Evolutionary conservation across 805 yeast species (phyloP), one percentile per base, ranked within the genome.

Genomic region (Candida andamanensis): DNA sequence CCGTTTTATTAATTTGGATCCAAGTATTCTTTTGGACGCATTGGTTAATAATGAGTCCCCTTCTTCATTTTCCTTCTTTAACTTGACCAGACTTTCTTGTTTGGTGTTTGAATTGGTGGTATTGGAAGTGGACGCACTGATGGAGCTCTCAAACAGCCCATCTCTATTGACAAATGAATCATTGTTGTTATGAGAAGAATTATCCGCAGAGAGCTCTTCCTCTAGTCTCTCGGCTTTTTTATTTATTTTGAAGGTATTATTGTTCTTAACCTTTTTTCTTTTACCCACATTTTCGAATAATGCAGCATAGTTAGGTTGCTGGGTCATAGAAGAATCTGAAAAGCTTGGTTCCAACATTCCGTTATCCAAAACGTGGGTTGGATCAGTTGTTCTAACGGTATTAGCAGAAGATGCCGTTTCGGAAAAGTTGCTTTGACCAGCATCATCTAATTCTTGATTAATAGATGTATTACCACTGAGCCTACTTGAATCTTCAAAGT

Each of bases 231-330:
- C 28, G 32, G 55, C 54, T 11, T 40, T 34, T 29, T 48, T 53
- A 3, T 59, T 60, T 13, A 18, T 6, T 17, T 41, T 41, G 20
- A 39, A 39, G 6, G 36, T 26, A 11, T 22, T 30, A 17, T 14
- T 33, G 50, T 53, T 33, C 6, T 30, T 33, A 17, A 50, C 60
- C 14, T 56, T 53, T 38, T 59, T 56, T 20, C 70, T 40, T 34
- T 64, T 65, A 1, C 69, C 69, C 4, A 65, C 68, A 27, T 60
- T 60, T 35, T 64, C 60, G 43, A 65, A 65, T 17, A 65, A 50
- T 4, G 70, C 68, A 3, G 62, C 69, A 41, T 65, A 65, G 41
- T 65, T 64, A 2, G 70, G 70, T 32, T 56, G 63, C 17, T 35
- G 26, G 17, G n/a, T 22, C 15, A 25, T 26, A 24, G 32, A 16